Conservation (phyloP, 805 yeast genomes). For the Deakozyma indianensis region DNA sequence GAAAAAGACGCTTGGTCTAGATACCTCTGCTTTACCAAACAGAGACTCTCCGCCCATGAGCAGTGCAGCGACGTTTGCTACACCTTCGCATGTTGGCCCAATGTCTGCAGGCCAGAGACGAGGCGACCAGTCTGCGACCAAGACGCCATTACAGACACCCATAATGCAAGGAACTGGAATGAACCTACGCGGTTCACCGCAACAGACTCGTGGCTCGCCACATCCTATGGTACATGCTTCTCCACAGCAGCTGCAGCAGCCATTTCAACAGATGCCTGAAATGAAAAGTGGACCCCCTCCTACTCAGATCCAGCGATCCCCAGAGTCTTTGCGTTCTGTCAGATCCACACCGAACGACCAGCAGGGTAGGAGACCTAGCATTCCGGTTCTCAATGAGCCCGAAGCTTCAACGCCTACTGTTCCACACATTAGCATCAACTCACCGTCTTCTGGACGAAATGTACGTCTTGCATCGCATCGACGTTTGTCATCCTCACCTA, state of each 20-base stretch:
- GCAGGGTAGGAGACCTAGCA: too few relatives aligned
- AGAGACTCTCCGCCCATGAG: too few relatives aligned
- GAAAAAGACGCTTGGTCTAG: too few relatives aligned
- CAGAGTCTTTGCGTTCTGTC: not conserved
- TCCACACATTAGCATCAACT: not conserved
- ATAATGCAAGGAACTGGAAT: not conserved
- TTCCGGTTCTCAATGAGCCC: too few relatives aligned
- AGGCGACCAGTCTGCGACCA: not conserved
- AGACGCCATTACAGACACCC: conserved; percentile 3
- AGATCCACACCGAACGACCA: not conserved
- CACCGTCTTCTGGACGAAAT: not conserved
- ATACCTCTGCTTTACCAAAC: too few relatives aligned
- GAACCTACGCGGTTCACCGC: not conserved
- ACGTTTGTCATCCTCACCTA: too few relatives aligned
- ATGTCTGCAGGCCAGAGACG: too few relatives aligned
- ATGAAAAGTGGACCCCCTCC: not conserved
- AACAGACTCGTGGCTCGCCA: too few relatives aligned
- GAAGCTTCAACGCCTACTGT: not conserved
- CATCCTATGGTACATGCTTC: not conserved
- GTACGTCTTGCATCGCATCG: too few relatives aligned
- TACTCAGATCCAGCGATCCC: not conserved
- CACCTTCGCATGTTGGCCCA: too few relatives aligned
- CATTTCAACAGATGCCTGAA: not conserved
- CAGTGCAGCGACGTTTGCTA: too few relatives aligned
- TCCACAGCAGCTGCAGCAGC: not conserved